phyloP scores from a whole-genome alignment of 164 flowering plant species.

The Sextonia rubra region DNA sequence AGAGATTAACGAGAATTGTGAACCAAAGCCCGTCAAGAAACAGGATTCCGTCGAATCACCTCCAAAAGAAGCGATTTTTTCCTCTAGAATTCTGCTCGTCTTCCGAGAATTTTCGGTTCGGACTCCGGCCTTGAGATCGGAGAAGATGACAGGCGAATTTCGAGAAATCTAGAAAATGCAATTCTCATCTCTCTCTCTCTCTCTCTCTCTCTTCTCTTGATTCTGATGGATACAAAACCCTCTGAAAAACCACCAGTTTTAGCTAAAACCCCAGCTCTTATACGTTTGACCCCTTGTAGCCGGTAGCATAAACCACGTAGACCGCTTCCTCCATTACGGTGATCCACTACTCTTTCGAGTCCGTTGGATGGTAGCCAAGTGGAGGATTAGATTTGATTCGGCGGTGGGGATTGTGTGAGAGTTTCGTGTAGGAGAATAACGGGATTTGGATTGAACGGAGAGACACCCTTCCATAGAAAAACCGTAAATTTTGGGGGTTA shows the following conservation, averaged over 20 bases:
- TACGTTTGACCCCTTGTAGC: slow-evolving; percentile 17
- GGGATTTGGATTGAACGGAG: neutral
- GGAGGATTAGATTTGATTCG: neutral
- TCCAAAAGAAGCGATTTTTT: neutral
- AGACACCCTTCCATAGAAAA: neutral
- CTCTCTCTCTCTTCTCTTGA: neutral
- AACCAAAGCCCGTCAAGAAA: neutral
- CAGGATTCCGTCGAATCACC: slow-evolving; percentile 12
- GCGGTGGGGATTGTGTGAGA: neutral
- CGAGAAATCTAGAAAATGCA: slow-evolving; percentile 10
- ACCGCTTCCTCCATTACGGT: slow-evolving; percentile 21
- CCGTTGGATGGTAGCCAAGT: slow-evolving; percentile 12
- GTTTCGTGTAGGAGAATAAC: neutral
- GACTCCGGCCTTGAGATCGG: slow-evolving; percentile 6
- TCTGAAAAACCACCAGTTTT: slow-evolving; percentile 15
- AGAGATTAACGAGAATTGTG: neutral
- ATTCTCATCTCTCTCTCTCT: slow-evolving; percentile 1
- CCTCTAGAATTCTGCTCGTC: slow-evolving; percentile 1
- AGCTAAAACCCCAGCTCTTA: slow-evolving; percentile 27
- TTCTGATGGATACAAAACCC: slow-evolving; percentile 24
- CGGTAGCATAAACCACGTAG: slow-evolving; percentile 19
- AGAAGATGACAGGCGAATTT: neutral
- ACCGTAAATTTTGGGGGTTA: too few species aligned
- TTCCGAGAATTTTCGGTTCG: neutral
- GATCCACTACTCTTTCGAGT: slow-evolving; percentile 17